A percentile compares a stretch with the other conserved stretches of the same genome.
Evolutionary conservation across 192 early-diverging fungal genomes (phyloP).

Genomic region (Irineochytrium annulatum): DNA sequence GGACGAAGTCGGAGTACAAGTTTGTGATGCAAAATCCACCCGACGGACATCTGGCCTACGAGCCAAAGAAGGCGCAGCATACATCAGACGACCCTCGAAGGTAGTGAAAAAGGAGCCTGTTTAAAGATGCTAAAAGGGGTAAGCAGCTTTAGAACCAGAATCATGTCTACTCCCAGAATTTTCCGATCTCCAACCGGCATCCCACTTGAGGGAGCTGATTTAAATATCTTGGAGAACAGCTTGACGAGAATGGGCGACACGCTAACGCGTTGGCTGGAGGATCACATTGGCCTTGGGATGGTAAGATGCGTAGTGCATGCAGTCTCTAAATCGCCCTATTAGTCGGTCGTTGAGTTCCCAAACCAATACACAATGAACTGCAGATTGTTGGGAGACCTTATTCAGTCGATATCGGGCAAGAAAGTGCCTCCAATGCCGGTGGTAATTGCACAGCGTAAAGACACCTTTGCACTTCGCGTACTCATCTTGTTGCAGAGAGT

Average conservation of each 20-base stretch:
- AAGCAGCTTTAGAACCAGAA: slow-evolving; percentile 18
- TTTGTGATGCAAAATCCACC: slow-evolving; percentile 2
- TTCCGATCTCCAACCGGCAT: slow-evolving; percentile 41
- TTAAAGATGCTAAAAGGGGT: neutral
- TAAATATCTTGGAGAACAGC: slow-evolving; percentile 12
- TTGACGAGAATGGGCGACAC: slow-evolving; percentile 22
- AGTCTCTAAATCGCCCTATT: neutral
- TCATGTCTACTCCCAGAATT: slow-evolving; percentile 20
- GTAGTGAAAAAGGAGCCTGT: slow-evolving; percentile 3
- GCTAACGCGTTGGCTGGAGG: slow-evolving; percentile 39
- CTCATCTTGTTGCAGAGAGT: neutral
- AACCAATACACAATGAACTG: slow-evolving; percentile 20
- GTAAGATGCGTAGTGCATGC: slow-evolving; percentile 8
- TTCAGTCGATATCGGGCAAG: slow-evolving; percentile 41
- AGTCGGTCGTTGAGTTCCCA: slow-evolving; percentile 29
- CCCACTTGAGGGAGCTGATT: slow-evolving; percentile 23
- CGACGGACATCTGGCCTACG: slow-evolving; percentile 12
- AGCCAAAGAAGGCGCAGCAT: slow-evolving; percentile 8
- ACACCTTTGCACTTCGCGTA: neutral
- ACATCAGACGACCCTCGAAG: slow-evolving; percentile 23
- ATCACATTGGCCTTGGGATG: slow-evolving; percentile 20
- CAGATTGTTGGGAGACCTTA: slow-evolving; percentile 27
- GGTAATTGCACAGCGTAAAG: neutral
- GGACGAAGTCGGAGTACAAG: slow-evolving; percentile 4
- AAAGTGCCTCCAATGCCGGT: slow-evolving; percentile 18